phyloP scores from a whole-genome alignment of 2,329 filamentous ascomycete species.

The Lasiodiplodia sp. region DNA sequence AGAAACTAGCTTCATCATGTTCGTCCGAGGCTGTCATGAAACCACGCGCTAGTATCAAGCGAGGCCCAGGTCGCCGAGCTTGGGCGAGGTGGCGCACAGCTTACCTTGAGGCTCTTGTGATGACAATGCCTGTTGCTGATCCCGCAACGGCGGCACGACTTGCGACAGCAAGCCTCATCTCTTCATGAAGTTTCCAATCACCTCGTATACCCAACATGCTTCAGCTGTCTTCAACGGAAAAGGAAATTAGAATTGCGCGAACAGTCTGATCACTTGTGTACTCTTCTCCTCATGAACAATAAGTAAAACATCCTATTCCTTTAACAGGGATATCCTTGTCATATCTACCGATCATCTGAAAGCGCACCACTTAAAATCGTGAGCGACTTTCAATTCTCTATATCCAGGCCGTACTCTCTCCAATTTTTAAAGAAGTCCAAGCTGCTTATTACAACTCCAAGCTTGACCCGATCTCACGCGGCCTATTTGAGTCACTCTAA shows the following conservation, averaged over 20 bases:
- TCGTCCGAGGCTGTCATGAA: not conserved
- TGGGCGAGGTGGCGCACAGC: not conserved
- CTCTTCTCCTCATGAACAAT: not conserved
- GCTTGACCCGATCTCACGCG: too few relatives aligned
- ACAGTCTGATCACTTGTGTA: not conserved
- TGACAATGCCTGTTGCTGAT: not conserved
- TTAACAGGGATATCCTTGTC: too few relatives aligned
- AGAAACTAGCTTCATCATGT: not conserved
- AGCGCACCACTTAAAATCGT: too few relatives aligned
- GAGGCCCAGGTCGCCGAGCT: not conserved
- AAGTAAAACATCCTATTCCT: too few relatives aligned
- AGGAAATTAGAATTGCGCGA: not conserved
- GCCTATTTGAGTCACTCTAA: too few relatives aligned
- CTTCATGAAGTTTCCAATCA: not conserved
- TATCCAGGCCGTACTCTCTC: not conserved
- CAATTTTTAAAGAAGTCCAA: not conserved
- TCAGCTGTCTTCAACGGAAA: not conserved
- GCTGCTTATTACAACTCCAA: too few relatives aligned
- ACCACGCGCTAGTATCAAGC: not conserved
- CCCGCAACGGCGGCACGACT: not conserved
- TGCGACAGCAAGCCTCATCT: not conserved
- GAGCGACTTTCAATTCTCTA: not conserved
- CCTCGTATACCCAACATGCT: not conserved
- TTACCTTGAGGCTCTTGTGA: not conserved
- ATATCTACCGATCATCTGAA: too few relatives aligned